Base-by-base conservation (phyloP, 2,329 filamentous ascomycete genomes). In the Penicillium sp. region DNA sequence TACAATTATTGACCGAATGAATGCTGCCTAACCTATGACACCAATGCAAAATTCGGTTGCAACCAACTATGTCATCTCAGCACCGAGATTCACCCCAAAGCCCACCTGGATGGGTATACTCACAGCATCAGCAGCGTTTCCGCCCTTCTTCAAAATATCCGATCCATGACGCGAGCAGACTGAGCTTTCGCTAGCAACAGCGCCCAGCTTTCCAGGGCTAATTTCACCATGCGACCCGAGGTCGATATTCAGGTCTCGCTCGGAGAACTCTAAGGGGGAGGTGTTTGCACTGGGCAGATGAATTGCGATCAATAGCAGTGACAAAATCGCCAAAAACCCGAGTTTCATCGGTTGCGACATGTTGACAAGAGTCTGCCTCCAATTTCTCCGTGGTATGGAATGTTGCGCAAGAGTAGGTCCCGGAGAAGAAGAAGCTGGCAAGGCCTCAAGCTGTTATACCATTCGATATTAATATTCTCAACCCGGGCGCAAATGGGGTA, bases 11-110 rank as follows among this genome's bases (percentile, higher is more conserved):
- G 19, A 2, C 23, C 39, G 8, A 8, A 49, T 25, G 3, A 17
- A 50, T 29, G 12, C 23, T 38, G 13, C 69, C 73, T 67, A 68
- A 78, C 81, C 88, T 44, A 89, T 82, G 7, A 90, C 87, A 6
- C 90, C 90, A 38, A 92, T 83, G 62, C 90, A 93, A 50, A 93
- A 83, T 8, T 86, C 86, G 0, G 89, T 89, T 31, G 86, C 89
- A 21, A 93, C 86, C 61, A 91, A 75, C 81, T 83, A 60, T 36
- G 25, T n/a, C 9, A 21, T 17, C 21, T 33, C 29, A 35, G 56
- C 52, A 50, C 19, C 8, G 21, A 38, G 10, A 48, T 8, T 51
- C 25, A 15, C 21, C 21, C 21, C 7, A 3, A 3, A 23, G 2
- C 4, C n/a, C n/a, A 35, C 27, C 7, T 21, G 6, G 10, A 41